Evolutionary conservation across 1,139 yeast species (phyloP).

Genomic region (Diutina rugosa): DNA sequence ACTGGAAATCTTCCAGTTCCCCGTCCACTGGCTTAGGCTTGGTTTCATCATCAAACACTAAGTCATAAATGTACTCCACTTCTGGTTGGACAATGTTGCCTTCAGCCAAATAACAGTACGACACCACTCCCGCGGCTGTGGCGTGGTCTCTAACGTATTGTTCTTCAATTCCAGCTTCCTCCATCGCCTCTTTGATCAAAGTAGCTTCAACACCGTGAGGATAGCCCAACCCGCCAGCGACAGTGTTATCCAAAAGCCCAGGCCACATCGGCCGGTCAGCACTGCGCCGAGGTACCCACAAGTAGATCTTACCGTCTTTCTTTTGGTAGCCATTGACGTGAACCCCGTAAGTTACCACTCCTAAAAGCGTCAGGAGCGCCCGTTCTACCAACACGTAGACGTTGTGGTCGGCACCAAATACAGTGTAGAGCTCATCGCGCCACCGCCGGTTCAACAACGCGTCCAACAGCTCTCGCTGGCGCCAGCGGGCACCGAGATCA

Average conservation of each 20-base stretch:
- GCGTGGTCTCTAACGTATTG: conserved; percentile 34
- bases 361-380: conserved; percentile 67
- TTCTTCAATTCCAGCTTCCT: conserved; percentile 73
- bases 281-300: conserved; percentile 86
- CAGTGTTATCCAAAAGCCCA: conserved; percentile 80
- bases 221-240: conserved; percentile 89
- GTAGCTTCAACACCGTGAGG: conserved; percentile 73
- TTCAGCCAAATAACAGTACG: conserved; percentile 24
- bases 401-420: conserved; percentile 39
- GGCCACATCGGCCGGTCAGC: conserved; percentile 76
- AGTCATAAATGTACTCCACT: conserved; percentile 67
- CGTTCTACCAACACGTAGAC: conserved; percentile 70
- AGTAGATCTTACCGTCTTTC: conserved; percentile 31
- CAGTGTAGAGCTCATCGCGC: conserved; percentile 74
- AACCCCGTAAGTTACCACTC: conserved; percentile 82
- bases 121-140: conserved; percentile 49
- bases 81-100: conserved; percentile 68
- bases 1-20: conserved; percentile 64
- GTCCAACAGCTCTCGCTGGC: conserved; percentile 17
- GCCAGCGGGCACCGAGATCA: conserved; percentile 31
- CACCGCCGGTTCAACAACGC: conserved; percentile 50
- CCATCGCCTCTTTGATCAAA: conserved; percentile 71
- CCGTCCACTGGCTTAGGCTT: conserved; percentile 72
- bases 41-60: conserved; percentile 37
- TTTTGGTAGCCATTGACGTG: conserved; percentile 64